These are phyloP conservation scores for Serendipita vermifera DNA, from an alignment of 768 basidiomycete species.

Conservation along the genomic window DNA sequence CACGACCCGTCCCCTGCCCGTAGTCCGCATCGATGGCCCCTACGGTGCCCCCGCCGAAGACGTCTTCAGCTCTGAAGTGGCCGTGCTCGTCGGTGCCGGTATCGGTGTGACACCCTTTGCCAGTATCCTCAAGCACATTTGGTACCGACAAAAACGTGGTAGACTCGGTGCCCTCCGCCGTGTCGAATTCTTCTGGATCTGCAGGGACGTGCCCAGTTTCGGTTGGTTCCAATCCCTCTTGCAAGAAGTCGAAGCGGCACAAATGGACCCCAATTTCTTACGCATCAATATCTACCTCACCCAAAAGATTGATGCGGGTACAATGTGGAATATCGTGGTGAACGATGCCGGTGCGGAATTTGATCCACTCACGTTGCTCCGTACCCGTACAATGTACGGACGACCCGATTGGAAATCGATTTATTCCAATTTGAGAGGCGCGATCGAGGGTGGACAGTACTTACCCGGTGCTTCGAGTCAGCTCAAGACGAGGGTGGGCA, in stretches of 20 bases:
- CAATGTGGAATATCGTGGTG: slow-evolving; percentile 85
- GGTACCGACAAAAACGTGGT: slow-evolving; percentile 78
- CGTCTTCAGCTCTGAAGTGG: slow-evolving; percentile 74
- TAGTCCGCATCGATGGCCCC: slow-evolving; percentile 74
- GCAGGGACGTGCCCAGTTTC: slow-evolving; percentile 90
- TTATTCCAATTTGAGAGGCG: slow-evolving; percentile 57
- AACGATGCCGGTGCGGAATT: slow-evolving; percentile 77
- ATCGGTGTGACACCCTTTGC: slow-evolving; percentile 96
- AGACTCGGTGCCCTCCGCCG: slow-evolving; percentile 67
- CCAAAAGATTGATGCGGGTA: slow-evolving; percentile 70
- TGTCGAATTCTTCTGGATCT: slow-evolving; percentile 93
- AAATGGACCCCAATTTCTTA: slow-evolving; percentile 83
- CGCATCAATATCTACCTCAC: slow-evolving; percentile 87
- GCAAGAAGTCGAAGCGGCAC: slow-evolving; percentile 77
- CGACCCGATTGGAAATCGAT: slow-evolving; percentile 82
- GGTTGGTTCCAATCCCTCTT: slow-evolving; percentile 92
- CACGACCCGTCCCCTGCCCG: slow-evolving; percentile 44
- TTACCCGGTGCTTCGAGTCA: slow-evolving; percentile 66
- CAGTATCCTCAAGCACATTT: slow-evolving; percentile 88
- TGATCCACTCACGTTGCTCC: slow-evolving; percentile 79
- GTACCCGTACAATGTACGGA: slow-evolving; percentile 81
- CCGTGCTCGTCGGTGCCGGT: slow-evolving; percentile 84
- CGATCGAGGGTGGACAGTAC: slow-evolving; percentile 73
- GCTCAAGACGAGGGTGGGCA: slow-evolving; percentile 71
- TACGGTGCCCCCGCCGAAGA: slow-evolving; percentile 91